Evolutionary conservation across 768 basidiomycete species (phyloP).

Genomic region (Pulveroboletus sp.): DNA sequence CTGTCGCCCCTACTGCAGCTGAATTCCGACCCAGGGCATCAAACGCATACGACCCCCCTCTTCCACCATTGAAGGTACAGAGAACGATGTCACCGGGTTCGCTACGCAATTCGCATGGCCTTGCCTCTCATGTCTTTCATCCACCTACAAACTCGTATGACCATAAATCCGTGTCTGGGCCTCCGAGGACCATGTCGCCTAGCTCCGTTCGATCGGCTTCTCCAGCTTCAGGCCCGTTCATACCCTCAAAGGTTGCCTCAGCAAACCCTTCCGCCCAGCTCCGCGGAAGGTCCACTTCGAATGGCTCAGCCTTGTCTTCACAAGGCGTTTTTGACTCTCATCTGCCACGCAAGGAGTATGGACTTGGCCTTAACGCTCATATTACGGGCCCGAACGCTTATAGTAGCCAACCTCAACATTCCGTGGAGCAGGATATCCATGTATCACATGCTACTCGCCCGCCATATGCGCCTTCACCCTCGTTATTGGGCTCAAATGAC

Average conservation of each 20-base stretch:
- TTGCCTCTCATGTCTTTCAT: constrained; percentile 7
- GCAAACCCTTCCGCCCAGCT: constrained; percentile 15
- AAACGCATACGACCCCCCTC: constrained; percentile 79
- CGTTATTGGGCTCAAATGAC: constrained; percentile 78
- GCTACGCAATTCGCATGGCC: constrained; percentile 20
- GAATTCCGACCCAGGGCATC: constrained; percentile 61
- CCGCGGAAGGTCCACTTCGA: constrained; percentile 45
- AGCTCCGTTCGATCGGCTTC: constrained; percentile 21
- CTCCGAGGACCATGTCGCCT: constrained; percentile 33
- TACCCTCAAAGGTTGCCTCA: constrained; percentile 27
- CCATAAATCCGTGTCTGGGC: constrained; percentile 12
- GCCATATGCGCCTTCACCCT: constrained; percentile 83
- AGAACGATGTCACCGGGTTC: constrained; percentile 25
- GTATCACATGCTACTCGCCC: constrained; percentile 39
- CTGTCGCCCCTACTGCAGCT: constrained; percentile 39
- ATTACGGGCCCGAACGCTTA: constrained; percentile 18
- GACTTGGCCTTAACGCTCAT: constrained; percentile 21
- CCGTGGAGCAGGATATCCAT: constrained; percentile 26
- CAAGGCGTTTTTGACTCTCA: constrained; percentile 17
- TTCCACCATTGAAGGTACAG: constrained; percentile 47
- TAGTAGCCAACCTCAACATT: constrained; percentile 13
- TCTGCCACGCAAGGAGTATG: constrained; percentile 27
- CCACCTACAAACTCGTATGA: constrained; percentile 19
- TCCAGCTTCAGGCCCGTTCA: constrained; percentile 36
- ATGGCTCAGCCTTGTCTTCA: constrained; percentile 40